phyloP scores from a whole-genome alignment of 257 asterid species.

The Capsicum chinense region DNA sequence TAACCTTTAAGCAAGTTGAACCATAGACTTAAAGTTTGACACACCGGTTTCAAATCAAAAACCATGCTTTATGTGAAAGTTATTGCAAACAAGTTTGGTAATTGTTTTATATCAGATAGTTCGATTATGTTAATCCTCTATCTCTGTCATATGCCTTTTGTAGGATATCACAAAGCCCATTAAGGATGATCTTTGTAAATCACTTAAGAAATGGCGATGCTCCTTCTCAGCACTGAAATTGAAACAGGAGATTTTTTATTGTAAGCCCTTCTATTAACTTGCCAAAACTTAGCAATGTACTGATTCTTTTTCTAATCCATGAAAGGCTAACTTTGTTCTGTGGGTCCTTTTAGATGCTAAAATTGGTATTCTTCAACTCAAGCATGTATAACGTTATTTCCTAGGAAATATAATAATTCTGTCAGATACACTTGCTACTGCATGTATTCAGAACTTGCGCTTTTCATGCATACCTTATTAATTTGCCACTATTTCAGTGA shows the following conservation, averaged over 20 bases:
- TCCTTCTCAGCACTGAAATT: conserved; percentile 88
- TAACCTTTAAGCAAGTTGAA: conserved; percentile 17
- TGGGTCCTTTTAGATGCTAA: conserved; percentile 21
- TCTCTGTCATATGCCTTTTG: conserved; percentile 22
- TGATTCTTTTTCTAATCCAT: conserved; percentile 16
- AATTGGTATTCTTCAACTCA: conserved; percentile 8
- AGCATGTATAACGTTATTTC: background rate
- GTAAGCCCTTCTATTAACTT: conserved; percentile 52
- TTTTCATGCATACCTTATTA: background rate
- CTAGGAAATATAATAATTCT: background rate
- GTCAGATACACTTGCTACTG: conserved; percentile 19
- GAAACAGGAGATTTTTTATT: conserved; percentile 87
- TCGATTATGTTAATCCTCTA: conserved; percentile 18
- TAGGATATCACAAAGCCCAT: conserved; percentile 95
- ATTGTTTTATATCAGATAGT: background rate
- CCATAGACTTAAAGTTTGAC: conserved; percentile 3
- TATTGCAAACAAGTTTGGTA: background rate
- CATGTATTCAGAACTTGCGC: background rate
- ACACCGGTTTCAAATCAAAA: background rate
- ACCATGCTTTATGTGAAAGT: conserved; percentile 14
- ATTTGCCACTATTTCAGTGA: conserved; percentile 13
- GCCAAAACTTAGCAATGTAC: background rate
- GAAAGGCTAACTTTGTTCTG: background rate
- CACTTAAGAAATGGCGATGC: conserved; percentile 75
- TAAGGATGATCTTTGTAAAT: conserved; percentile 71